Percentiles rank a stretch among this genome's conserved stretches.
Evolutionary conservation across 1,284 basidiomycete species (phyloP).

Genomic region (Singerocomus inundabilis): DNA sequence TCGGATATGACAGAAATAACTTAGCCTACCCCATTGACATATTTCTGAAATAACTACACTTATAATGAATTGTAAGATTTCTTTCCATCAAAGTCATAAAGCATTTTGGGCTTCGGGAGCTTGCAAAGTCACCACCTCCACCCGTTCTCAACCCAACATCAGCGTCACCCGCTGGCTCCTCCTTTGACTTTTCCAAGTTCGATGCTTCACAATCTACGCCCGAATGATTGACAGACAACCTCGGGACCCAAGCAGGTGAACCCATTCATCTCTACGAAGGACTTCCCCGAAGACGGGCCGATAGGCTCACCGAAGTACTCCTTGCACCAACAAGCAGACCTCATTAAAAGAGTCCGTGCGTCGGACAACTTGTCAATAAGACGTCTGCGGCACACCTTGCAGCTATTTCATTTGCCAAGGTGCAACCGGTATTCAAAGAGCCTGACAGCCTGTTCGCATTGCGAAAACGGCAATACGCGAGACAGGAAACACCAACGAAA

Average conservation of each 20-base stretch:
- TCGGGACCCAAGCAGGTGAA: slow-evolving; percentile 45
- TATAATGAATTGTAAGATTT: not conserved
- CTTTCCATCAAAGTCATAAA: slow-evolving; percentile 40
- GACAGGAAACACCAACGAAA: too few relatives aligned
- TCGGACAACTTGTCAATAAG: slow-evolving; percentile 53
- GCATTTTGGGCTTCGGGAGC: slow-evolving; percentile 45
- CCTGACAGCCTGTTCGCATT: too few relatives aligned
- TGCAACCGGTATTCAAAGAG: slow-evolving; percentile 16
- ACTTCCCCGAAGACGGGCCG: slow-evolving; percentile 56
- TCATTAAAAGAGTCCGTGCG: slow-evolving; percentile 65
- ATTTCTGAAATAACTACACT: not conserved
- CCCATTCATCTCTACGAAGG: slow-evolving; percentile 66
- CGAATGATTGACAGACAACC: slow-evolving; percentile 11
- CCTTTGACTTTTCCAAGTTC: slow-evolving; percentile 27
- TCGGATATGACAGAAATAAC: too few relatives aligned
- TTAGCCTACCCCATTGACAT: not conserved
- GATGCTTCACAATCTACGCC: slow-evolving; percentile 15
- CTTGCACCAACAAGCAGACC: slow-evolving; percentile 69
- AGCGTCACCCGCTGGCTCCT: not conserved
- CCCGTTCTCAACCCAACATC: slow-evolving; percentile 34
- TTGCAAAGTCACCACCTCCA: slow-evolving; percentile 37
- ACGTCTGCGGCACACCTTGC: slow-evolving; percentile 21
- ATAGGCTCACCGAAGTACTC: slow-evolving; percentile 73
- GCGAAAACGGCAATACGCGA: too few relatives aligned
- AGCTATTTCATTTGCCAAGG: slow-evolving; percentile 20